Percentiles rank a stretch among this genome's conserved stretches.
Evolutionary conservation across 2,329 filamentous ascomycete genomes (phyloP).

Genomic region (Cytospora mali): DNA sequence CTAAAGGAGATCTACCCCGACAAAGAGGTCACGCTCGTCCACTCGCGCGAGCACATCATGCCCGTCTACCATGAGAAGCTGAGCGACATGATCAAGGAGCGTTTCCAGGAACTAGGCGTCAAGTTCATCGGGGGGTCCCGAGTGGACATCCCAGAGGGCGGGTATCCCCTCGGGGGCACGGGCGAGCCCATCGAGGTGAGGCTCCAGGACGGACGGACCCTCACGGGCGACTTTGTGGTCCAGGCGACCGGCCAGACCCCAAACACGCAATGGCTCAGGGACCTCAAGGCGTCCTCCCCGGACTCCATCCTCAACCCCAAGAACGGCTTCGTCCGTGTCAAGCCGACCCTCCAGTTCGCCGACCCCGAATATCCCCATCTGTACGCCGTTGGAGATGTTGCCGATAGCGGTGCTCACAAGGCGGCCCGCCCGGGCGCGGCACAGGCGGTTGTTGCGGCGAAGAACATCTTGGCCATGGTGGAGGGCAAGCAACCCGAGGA

Average conservation of each 20-base stretch:
- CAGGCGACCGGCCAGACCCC: slow-evolving; percentile 53
- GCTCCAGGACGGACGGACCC: slow-evolving; percentile 37
- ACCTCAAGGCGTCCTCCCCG: slow-evolving; percentile 33
- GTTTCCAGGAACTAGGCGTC: slow-evolving; percentile 44
- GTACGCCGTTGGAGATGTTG: slow-evolving; percentile 57
- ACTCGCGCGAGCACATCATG: slow-evolving; percentile 50
- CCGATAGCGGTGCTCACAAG: slow-evolving; percentile 46
- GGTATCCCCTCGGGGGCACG: slow-evolving; percentile 30
- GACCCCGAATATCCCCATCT: slow-evolving; percentile 42
- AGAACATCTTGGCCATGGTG: slow-evolving; percentile 49
- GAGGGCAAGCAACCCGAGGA: slow-evolving; percentile 37
- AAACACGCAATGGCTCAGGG: slow-evolving; percentile 44
- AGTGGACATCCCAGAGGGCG: slow-evolving; percentile 34
- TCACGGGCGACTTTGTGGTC: slow-evolving; percentile 48
- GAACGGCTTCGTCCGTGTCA: slow-evolving; percentile 44
- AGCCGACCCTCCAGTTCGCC: slow-evolving; percentile 50
- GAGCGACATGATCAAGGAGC: slow-evolving; percentile 40
- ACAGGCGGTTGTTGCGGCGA: slow-evolving; percentile 48
- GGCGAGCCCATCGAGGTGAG: slow-evolving; percentile 33
- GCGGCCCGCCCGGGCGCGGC: slow-evolving; percentile 48
- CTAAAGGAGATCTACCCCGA: slow-evolving; percentile 49
- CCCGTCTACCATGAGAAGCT: slow-evolving; percentile 45
- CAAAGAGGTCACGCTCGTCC: slow-evolving; percentile 50
- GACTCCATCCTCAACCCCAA: slow-evolving; percentile 34
- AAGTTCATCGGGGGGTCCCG: slow-evolving; percentile 35